Conservation (phyloP, 805 yeast species). For the Metschnikowia cubensis region DNA sequence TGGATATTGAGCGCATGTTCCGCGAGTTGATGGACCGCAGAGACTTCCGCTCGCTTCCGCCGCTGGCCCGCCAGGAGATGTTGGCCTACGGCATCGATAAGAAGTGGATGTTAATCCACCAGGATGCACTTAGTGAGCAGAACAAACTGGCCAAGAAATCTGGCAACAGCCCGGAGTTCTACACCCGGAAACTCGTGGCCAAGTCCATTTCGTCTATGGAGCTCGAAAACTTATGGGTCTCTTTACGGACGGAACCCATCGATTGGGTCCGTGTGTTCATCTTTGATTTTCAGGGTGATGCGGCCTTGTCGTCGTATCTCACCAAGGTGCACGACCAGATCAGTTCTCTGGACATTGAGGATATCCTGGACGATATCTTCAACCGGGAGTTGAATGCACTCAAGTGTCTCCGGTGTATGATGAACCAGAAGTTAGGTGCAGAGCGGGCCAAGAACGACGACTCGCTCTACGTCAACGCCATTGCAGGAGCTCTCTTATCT, state of each 20-base stretch:
- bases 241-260: conserved; percentile 81
- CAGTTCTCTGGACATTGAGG: conserved; percentile 20
- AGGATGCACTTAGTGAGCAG: conserved; percentile 75
- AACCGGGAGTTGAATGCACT: conserved; percentile 75
- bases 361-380: conserved; percentile 47
- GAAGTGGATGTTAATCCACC: conserved; percentile 89
- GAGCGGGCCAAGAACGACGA: conserved; percentile 49
- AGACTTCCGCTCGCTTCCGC: conserved; percentile 68
- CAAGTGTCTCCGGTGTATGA: conserved; percentile 69
- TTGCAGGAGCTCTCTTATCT: conserved; percentile 71
- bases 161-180: conserved; percentile 61
- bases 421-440: conserved; percentile 62
- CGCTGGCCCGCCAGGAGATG: conserved; percentile 73
- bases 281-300: conserved; percentile 71
- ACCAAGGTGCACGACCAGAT: conserved; percentile 48
- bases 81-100: conserved; percentile 67
- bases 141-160: conserved; percentile 44
- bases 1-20: conserved; percentile 70
- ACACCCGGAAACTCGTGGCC: conserved; percentile 69
- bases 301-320: conserved; percentile 62
- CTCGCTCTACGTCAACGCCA: conserved; percentile 48
- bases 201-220: conserved; percentile 65
- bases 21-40: conserved; percentile 77
- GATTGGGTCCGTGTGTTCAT: conserved; percentile 78
- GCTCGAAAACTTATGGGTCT: conserved; percentile 82